Base-by-base conservation (phyloP, 1,139 yeast genomes). In the Candida pseudoviswanathii region DNA sequence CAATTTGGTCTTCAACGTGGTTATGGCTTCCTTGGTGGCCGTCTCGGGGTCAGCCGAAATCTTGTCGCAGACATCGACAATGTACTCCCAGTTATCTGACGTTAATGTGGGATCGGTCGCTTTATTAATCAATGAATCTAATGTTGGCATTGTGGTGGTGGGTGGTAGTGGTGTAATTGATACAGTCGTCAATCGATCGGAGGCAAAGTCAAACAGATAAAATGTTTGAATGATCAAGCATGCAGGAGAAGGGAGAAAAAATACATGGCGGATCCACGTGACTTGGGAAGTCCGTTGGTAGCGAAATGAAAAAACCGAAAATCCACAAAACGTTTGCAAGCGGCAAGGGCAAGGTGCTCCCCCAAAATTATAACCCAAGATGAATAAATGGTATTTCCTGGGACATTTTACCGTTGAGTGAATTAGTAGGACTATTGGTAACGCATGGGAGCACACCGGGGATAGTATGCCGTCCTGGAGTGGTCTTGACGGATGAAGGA, bases 71-170 rank as follows among this genome's bases (percentile, higher is more conserved):
- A 87, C 96, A 54, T 86, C 94, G 30, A 94, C 71, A 43, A 89
- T 85, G 55, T 76, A 80, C 58, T 85, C 88, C 95, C 96, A 92
- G 68, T 94, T 89, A 62, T 92, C 98, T 6, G 82, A 70, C 2
- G 92, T 83, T 41, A 90, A 73, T n/a, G 87, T 83, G 30, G 86
- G 85, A 59, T 88, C 94, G 0, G 98, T 92, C n/a, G 97, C 96
- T 61, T 80, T 80, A 49, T 67, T 75, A 48, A 78, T 64, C n/a
- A 56, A 48, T 22, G 47, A 47, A 7, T 56, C 58, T 45, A 56
- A 47, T 4, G 52, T 8, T 21, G 53, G 36, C 57, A 54, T 53
- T 25, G 16, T 21, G 5, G 37, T 41, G 36, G 22, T 24, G 5
- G 27, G 22, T 29, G 5, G n/a, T 16, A 11, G 11, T 22, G 21